Percentiles rank a stretch among this genome's conserved stretches.
These are phyloP conservation scores for Cryoendolithus antarcticus DNA, from an alignment of 2,329 filamentous ascomycete genomes.

Conservation along the genomic window DNA sequence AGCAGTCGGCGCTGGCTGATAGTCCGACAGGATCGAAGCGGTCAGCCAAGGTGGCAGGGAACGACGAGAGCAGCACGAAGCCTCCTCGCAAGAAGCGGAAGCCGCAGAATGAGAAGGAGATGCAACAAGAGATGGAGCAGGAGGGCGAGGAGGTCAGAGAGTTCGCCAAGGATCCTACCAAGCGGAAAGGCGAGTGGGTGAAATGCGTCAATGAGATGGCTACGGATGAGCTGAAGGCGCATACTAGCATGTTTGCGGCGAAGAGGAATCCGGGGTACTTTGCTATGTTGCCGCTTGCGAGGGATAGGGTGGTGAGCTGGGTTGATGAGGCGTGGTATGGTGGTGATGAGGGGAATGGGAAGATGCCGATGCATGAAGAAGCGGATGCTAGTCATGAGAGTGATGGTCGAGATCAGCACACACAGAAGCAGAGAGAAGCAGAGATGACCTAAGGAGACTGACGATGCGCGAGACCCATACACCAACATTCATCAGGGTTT, in stretches of 20 bases:
- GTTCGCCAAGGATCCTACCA: conserved; percentile 18
- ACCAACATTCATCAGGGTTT: not conserved
- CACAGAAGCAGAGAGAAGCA: conserved; percentile 1
- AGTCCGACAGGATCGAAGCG: conserved; percentile 16
- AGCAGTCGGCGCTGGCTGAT: conserved; percentile 29
- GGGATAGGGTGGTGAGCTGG: conserved; percentile 54
- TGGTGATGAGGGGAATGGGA: conserved; percentile 6
- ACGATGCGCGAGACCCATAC: not conserved
- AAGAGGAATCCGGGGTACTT: conserved; percentile 62
- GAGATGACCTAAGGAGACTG: conserved; percentile 1
- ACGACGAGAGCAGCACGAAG: conserved; percentile 5
- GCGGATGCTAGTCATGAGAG: not conserved
- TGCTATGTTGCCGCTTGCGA: conserved; percentile 52
- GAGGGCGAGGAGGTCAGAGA: conserved; percentile 22
- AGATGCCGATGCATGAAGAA: conserved; percentile 10
- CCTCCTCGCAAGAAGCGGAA: conserved; percentile 12
- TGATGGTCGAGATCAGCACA: not conserved
- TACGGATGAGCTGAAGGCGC: conserved; percentile 65
- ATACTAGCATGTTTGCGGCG: conserved; percentile 68
- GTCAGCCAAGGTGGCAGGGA: conserved; percentile 5
- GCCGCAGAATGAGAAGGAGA: conserved; percentile 8
- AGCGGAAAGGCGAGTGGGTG: conserved; percentile 45
- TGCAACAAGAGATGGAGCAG: conserved; percentile 20
- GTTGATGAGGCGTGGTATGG: conserved; percentile 21
- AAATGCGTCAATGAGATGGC: conserved; percentile 69